phyloP scores from a whole-genome alignment of 805 yeast species.

The Metschnikowia shivogae region DNA sequence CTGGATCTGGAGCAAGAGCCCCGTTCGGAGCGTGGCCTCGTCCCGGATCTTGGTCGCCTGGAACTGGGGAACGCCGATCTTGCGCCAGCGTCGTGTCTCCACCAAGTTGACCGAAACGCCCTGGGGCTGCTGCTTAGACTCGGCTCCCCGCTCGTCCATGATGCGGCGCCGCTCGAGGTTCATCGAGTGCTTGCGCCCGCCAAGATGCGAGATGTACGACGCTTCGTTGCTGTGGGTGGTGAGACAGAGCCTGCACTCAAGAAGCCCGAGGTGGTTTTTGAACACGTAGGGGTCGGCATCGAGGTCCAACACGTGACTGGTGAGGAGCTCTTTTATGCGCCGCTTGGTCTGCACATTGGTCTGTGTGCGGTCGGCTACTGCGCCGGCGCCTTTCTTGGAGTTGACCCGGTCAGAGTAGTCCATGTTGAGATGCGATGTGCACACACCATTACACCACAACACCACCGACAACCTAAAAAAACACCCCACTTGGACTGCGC shows the following conservation, averaged over 20 bases:
- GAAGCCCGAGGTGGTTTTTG: conserved; percentile 74
- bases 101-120: conserved; percentile 34
- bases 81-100: conserved; percentile 45
- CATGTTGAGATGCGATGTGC: conserved; percentile 41
- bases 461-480: too few relatives aligned
- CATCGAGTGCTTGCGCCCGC: conserved; percentile 77
- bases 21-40: conserved; percentile 52
- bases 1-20: conserved; percentile 61
- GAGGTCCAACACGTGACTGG: conserved; percentile 45
- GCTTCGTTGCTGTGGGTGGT: conserved; percentile 80
- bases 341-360: conserved; percentile 64
- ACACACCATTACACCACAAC: background rate
- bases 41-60: conserved; percentile 67
- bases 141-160: conserved; percentile 28
- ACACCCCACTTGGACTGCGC: too few relatives aligned
- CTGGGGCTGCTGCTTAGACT: conserved; percentile 14
- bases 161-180: conserved; percentile 59
- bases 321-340: conserved; percentile 61
- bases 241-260: conserved; percentile 80
- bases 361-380: conserved; percentile 72
- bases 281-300: conserved; percentile 79
- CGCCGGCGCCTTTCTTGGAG: conserved; percentile 88
- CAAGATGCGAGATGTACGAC: conserved; percentile 77
- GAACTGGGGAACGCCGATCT: conserved; percentile 73
- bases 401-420: conserved; percentile 89